Base-by-base conservation (phyloP, 2,329 filamentous ascomycete species). In the Diaporthe sp. region DNA sequence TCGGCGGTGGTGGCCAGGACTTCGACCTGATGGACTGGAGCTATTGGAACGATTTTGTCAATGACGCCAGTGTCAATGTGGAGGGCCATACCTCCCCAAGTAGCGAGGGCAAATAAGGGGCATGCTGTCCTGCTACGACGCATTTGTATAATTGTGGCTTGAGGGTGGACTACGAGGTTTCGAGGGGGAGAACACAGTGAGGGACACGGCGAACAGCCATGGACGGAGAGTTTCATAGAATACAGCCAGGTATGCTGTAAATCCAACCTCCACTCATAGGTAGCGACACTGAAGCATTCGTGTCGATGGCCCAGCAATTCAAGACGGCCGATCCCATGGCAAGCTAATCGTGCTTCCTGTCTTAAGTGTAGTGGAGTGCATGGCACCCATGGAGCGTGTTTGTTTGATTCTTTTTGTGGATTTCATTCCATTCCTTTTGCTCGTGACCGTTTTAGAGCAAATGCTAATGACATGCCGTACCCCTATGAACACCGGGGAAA, bases 401-500 rank as follows among this genome's bases (percentile, higher is more conserved):
- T 44, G 37, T 73, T 49, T 68, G 58, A 15, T 71, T 72, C 70
- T 60, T 81, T 78, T 78, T 78, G 77, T 86, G 85, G 82, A 85
- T 85, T 79, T 88, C 86, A 84, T 85, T 86, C 84, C 85, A 82
- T 85, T 82, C 79, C 80, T 82, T 81, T 75, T 77, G 75, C 73
- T 77, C 75, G 37, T 75, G 61, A 72, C 74, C 55, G 82, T 82
- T 86, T 85, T 84, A 85, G 87, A 88, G 87, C 87, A 88, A 87
- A 89, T 90, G 88, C 87, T 87, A 85, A 86, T 86, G 86, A 88
- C 86, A 87, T 88, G 90, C 88, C 87, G 88, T 89, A 86, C 87
- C 88, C 88, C 84, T 88, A 88, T 89, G 85, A 91, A 91, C 89
- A 91, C 89, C 89, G 87, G 86, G 87, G 85, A 89, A 85, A 87